Percentiles rank a stretch among this genome's conserved stretches.
These are phyloP conservation scores for Citrus sinensis DNA, from an alignment of 345 rosid genomes.

Conservation along the genomic window DVS_A1.0 CM039162.1:19927001-19927500, in stretches of 20 bases:
- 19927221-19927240: neutral
- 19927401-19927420: neutral
- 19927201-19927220: neutral
- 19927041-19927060: neutral
- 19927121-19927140: neutral
- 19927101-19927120: neutral
- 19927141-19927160: constrained; percentile 9
- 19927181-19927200: neutral
- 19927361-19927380: neutral
- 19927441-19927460: neutral
- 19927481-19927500: neutral
- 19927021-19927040: neutral
- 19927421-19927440: neutral
- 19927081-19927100: neutral
- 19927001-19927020: neutral
- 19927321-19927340: neutral
- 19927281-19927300: neutral
- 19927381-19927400: neutral
- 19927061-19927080: neutral
- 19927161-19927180: neutral
- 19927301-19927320: neutral
- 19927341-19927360: neutral
- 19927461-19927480: neutral
- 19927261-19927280: neutral
- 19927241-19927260: neutral